phyloP scores from a whole-genome alignment of 768 basidiomycete genomes.

The Leucosporidium yakuticum region DNA sequence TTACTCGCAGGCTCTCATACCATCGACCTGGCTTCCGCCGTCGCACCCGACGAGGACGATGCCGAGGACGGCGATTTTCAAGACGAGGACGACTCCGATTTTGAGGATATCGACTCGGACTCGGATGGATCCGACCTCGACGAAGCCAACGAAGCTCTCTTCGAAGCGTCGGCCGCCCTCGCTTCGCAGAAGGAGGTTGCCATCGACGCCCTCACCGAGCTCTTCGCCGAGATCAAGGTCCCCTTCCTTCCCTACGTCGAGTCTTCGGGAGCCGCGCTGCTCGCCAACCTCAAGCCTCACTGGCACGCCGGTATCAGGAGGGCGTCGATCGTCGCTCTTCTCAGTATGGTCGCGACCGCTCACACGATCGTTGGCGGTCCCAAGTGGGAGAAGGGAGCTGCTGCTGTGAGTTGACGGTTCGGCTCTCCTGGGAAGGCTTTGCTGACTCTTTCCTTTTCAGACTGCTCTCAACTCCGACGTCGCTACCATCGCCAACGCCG shows the following conservation, averaged over 20 bases:
- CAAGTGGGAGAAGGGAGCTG: conserved; percentile 72
- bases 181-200: conserved; percentile 99
- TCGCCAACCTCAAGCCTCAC: conserved; percentile 75
- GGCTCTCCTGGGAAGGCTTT: too few species aligned
- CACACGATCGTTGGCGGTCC: conserved; percentile 76
- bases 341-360: conserved; percentile 83
- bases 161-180: conserved; percentile 73
- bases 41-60: conserved; percentile 57
- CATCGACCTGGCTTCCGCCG: conserved; percentile 47
- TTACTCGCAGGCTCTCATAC: conserved; percentile 36
- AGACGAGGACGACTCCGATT: conserved; percentile 33
- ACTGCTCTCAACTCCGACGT: conserved; percentile 52
- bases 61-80: conserved; percentile 52
- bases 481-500: conserved; percentile 68
- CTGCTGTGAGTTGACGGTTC: conserved; percentile 5
- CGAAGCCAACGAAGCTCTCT: conserved; percentile 41
- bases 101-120: conserved; percentile 45
- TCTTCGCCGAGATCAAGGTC: conserved; percentile 71
- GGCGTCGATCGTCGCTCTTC: conserved; percentile 75
- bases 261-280: conserved; percentile 67
- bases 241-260: conserved; percentile 92
- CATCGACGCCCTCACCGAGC: conserved; percentile 84
- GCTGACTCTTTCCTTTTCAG: neutral
- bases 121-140: conserved; percentile 44
- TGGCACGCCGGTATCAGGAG: conserved; percentile 93